A percentile compares a stretch with the other conserved stretches of the same genome.
phyloP scores from a whole-genome alignment of 441 rosid genomes.

The Populus hybrid region DNA sequence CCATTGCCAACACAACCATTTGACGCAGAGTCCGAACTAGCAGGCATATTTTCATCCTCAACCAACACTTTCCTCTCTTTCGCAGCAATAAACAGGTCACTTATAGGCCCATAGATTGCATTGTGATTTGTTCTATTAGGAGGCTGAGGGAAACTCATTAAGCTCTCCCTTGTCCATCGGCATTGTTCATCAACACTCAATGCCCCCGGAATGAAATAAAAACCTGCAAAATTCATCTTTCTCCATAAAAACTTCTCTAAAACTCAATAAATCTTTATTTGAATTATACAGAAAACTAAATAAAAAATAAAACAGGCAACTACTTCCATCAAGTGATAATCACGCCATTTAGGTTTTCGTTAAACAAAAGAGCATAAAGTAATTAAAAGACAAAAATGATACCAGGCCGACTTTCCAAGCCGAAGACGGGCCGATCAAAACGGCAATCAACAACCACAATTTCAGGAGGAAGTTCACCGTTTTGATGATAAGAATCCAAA shows the following conservation, averaged over 20 bases:
- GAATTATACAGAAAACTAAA: not conserved
- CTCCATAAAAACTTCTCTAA: not conserved
- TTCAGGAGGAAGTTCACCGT: conserved; percentile 56
- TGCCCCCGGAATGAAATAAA: conserved; percentile 75
- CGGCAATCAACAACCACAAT: conserved; percentile 30
- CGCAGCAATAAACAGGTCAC: conserved; percentile 57
- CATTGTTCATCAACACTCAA: conserved; percentile 76
- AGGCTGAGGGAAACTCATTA: conserved; percentile 72
- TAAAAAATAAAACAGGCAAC: not conserved
- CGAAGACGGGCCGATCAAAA: conserved; percentile 43
- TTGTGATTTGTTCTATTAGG: conserved; percentile 89
- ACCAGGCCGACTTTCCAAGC: conserved; percentile 73
- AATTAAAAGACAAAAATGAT: not conserved
- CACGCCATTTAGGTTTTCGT: not conserved
- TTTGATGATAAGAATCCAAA: conserved; percentile 15
- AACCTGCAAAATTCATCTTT: conserved; percentile 40
- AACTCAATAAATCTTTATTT: not conserved
- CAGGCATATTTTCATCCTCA: conserved; percentile 32
- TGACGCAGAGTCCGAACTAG: conserved; percentile 25
- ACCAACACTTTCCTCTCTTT: conserved; percentile 49
- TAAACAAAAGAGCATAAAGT: not conserved
- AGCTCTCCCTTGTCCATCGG: conserved; percentile 77
- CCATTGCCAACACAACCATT: conserved; percentile 24
- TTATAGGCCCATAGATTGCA: conserved; percentile 74
- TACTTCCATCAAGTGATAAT: not conserved